phyloP scores from a whole-genome alignment of 2,329 filamentous ascomycete genomes.

The Metarhizium rileyi region DNA sequence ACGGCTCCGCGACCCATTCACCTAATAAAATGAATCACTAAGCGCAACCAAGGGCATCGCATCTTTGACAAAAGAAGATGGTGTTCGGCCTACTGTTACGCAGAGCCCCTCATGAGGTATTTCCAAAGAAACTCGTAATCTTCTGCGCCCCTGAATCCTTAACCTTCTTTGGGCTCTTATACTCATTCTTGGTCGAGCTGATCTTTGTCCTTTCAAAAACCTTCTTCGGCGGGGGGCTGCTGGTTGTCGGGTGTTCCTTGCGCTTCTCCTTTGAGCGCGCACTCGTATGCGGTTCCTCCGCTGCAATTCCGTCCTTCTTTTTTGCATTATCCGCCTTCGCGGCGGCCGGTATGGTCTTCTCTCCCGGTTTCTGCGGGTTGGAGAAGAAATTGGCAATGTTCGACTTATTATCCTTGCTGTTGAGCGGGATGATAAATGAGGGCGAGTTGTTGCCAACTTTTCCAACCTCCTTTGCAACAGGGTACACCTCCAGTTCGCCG shows the following conservation, averaged over 20 bases:
- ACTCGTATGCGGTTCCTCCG: background rate
- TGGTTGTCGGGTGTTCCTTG: constrained; percentile 13
- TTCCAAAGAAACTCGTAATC: constrained; percentile 85
- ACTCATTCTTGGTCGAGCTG: constrained; percentile 32
- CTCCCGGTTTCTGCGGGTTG: constrained; percentile 33
- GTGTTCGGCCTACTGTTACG: too few species aligned
- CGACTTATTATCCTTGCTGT: constrained; percentile 78
- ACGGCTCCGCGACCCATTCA: too few species aligned
- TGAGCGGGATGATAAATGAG: constrained; percentile 70
- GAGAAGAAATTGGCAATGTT: constrained; percentile 93
- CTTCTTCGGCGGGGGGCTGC: constrained; percentile 18
- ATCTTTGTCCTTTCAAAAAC: constrained; percentile 21
- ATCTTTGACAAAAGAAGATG: too few species aligned
- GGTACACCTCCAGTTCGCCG: constrained; percentile 74
- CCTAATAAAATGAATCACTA: too few species aligned
- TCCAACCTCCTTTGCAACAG: constrained; percentile 79
- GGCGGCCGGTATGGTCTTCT: background rate
- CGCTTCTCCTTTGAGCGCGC: constrained; percentile 11
- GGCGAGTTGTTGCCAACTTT: constrained; percentile 91
- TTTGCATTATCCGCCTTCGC: background rate
- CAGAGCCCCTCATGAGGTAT: constrained; percentile 27
- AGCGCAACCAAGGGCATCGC: too few species aligned
- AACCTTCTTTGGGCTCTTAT: constrained; percentile 53
- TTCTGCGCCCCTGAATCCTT: constrained; percentile 42
- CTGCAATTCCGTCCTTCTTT: background rate